phyloP scores from a whole-genome alignment of 2,329 filamentous ascomycete species.

The Diaporthe capsici region DNA sequence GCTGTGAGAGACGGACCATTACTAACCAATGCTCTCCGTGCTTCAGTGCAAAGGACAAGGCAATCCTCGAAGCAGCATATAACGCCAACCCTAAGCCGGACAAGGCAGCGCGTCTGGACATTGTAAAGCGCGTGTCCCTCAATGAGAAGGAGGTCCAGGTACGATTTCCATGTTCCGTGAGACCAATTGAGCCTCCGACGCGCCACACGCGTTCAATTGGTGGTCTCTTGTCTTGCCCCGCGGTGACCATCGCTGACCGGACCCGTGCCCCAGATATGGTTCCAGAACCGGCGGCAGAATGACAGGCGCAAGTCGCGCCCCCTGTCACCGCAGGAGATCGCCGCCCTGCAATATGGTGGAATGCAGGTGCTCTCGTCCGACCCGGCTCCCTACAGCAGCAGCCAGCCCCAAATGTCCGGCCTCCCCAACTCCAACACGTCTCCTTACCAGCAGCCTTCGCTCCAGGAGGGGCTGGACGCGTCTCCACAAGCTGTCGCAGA shows the following conservation, averaged over 20 bases:
- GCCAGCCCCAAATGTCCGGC: constrained; percentile 21
- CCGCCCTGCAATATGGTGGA: constrained; percentile 69
- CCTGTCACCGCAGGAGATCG: constrained; percentile 82
- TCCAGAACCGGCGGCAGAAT: constrained; percentile 95
- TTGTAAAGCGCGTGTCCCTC: constrained; percentile 87
- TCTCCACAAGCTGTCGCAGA: constrained; percentile 31
- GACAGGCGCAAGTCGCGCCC: constrained; percentile 91
- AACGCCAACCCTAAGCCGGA: constrained; percentile 89
- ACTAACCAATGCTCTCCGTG: constrained; percentile 24
- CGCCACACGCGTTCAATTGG: constrained; percentile 30
- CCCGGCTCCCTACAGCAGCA: constrained; percentile 50
- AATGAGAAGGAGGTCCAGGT: constrained; percentile 98
- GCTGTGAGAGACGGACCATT: constrained; percentile 10
- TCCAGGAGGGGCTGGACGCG: constrained; percentile 30
- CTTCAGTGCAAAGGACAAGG: constrained; percentile 86
- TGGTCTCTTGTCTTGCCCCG: constrained; percentile 13
- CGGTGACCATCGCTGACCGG: constrained; percentile 36
- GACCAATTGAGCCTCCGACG: neutral
- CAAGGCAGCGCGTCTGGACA: constrained; percentile 86
- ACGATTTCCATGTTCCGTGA: constrained; percentile 53
- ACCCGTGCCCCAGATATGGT: constrained; percentile 82
- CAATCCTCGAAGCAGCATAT: constrained; percentile 89
- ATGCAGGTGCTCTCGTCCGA: constrained; percentile 67
- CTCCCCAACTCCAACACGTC: constrained; percentile 36
- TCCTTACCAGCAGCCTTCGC: constrained; percentile 25